These are phyloP conservation scores for Pestalotiopsis sp. DNA, from an alignment of 2,329 filamentous ascomycete genomes.

Conservation along the genomic window DNA sequence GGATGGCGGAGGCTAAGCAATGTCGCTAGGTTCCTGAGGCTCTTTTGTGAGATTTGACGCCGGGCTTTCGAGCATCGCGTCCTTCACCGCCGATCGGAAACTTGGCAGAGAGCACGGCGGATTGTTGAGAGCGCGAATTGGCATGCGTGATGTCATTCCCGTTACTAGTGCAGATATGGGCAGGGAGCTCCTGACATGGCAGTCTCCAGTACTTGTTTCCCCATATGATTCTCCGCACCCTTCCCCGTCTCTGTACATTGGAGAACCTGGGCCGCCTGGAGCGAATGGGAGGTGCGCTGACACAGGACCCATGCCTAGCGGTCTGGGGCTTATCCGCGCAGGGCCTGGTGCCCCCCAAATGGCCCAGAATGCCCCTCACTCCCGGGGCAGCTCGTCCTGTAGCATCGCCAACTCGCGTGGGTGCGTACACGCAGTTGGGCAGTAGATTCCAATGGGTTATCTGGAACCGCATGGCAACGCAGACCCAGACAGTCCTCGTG, in stretches of 20 bases:
- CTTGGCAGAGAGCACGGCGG: neutral
- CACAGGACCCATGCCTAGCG: neutral
- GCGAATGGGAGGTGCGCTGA: slow-evolving; percentile 1
- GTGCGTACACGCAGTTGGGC: neutral
- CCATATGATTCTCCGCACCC: slow-evolving; percentile 12
- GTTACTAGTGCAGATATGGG: neutral
- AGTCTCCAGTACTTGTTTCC: slow-evolving; percentile 11
- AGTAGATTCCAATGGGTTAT: neutral
- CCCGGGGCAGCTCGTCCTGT: neutral
- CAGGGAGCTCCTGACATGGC: slow-evolving; percentile 5
- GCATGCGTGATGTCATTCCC: slow-evolving; percentile 8
- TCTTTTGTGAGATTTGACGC: slow-evolving; percentile 1
- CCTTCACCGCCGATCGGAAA: slow-evolving; percentile 9
- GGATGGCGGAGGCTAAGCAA: neutral
- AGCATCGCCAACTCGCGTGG: slow-evolving; percentile 4
- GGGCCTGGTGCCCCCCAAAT: neutral
- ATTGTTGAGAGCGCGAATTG: slow-evolving; percentile 1
- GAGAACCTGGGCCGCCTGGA: neutral
- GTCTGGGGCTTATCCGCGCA: neutral
- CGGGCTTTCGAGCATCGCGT: slow-evolving; percentile 1
- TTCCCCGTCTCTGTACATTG: slow-evolving; percentile 13
- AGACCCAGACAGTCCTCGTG: neutral
- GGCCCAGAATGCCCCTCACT: too few relatives aligned
- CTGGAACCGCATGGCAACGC: neutral
- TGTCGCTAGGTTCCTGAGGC: slow-evolving; percentile 7